Evolutionary conservation across 805 yeast species (phyloP).

Genomic region (Metschnikowia arizonensis): DNA sequence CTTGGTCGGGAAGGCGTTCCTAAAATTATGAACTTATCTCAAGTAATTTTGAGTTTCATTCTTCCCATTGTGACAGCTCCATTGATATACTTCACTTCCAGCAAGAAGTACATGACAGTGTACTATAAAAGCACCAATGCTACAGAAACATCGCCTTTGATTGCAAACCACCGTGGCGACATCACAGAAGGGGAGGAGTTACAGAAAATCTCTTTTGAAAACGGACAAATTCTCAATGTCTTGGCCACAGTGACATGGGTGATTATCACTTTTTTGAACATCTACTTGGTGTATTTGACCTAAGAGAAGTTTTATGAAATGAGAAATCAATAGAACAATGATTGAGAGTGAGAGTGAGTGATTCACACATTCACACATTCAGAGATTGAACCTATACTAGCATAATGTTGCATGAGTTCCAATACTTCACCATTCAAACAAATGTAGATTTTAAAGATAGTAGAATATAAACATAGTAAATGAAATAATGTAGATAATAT

Average conservation of each 20-base stretch:
- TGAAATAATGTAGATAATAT: too few species aligned
- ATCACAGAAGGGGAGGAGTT: slow-evolving; percentile 7
- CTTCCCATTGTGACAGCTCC: slow-evolving; percentile 45
- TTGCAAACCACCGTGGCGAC: slow-evolving; percentile 7
- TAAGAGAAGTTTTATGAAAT: too few species aligned
- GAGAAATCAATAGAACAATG: too few species aligned
- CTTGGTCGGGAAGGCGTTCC: slow-evolving; percentile 44
- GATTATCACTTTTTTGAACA: slow-evolving; percentile 35
- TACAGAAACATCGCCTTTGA: slow-evolving; percentile 10
- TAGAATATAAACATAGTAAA: too few species aligned
- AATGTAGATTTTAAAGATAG: too few species aligned
- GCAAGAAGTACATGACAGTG: slow-evolving; percentile 39
- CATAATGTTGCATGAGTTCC: too few species aligned
- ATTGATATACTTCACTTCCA: slow-evolving; percentile 41
- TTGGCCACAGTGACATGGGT: slow-evolving; percentile 39
- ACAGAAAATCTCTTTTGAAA: slow-evolving; percentile 34
- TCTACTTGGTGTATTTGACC: slow-evolving; percentile 39
- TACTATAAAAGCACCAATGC: slow-evolving; percentile 8
- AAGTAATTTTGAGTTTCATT: slow-evolving; percentile 42
- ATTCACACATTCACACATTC: too few species aligned
- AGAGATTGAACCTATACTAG: too few species aligned
- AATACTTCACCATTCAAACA: too few species aligned
- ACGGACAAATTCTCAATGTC: slow-evolving; percentile 31
- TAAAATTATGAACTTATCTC: slow-evolving; percentile 43
- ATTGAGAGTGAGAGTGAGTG: too few species aligned